These are phyloP conservation scores for Trichoderma asperellum DNA, from an alignment of 2,329 filamentous ascomycete genomes.

Conservation along the genomic window DNA sequence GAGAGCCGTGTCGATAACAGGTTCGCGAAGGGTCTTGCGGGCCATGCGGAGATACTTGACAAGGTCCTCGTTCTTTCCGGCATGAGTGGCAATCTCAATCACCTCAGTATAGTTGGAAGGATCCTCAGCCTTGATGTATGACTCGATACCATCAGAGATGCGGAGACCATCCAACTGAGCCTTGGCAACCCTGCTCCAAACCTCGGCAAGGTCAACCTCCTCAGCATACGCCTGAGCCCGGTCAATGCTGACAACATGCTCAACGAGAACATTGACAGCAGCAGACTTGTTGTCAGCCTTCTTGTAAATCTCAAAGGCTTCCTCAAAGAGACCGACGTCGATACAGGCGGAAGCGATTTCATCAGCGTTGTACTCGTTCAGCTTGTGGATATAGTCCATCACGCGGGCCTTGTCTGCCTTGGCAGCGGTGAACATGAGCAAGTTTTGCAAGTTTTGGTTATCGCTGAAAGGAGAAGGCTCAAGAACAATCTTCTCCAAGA, in stretches of 20 bases:
- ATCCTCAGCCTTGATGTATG: slow-evolving; percentile 94
- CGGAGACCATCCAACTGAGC: slow-evolving; percentile 95
- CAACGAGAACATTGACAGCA: slow-evolving; percentile 89
- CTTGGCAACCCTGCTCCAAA: slow-evolving; percentile 98
- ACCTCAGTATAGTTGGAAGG: slow-evolving; percentile 93
- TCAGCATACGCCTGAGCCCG: slow-evolving; percentile 95
- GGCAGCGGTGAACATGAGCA: slow-evolving; percentile 93
- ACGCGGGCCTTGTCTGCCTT: slow-evolving; percentile 95
- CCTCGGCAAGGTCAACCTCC: slow-evolving; percentile 88
- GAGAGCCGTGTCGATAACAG: slow-evolving; percentile 88
- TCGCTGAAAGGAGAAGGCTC: slow-evolving; percentile 99
- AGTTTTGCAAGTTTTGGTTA: slow-evolving; percentile 93
- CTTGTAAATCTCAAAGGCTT: slow-evolving; percentile 98
- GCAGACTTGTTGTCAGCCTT: slow-evolving; percentile 89
- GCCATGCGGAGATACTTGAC: slow-evolving; percentile 97
- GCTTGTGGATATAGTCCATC: slow-evolving; percentile 93
- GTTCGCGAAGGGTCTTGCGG: slow-evolving; percentile 92
- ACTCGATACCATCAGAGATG: slow-evolving; percentile 89
- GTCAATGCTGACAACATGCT: slow-evolving; percentile 97
- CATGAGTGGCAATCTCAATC: slow-evolving; percentile 91
- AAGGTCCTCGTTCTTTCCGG: slow-evolving; percentile 96
- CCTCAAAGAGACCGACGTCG: slow-evolving; percentile 91
- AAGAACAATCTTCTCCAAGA: slow-evolving; percentile 98
- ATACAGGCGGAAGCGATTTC: slow-evolving; percentile 94
- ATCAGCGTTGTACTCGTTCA: slow-evolving; percentile 86